Base-by-base conservation (phyloP, 106 monocot species). In the Dendrobium officinale region DNA sequence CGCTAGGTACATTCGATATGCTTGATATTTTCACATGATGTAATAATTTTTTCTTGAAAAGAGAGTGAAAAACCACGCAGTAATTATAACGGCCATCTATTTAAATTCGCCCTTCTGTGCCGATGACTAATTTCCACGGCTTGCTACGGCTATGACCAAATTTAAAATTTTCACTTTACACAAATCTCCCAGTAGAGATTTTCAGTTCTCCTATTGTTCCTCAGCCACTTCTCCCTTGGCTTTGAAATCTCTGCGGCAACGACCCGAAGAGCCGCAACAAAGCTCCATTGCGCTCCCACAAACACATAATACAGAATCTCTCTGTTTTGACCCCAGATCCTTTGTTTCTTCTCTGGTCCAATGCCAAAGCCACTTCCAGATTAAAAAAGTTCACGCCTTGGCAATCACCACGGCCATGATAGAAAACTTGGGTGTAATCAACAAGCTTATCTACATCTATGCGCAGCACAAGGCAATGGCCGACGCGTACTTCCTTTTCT, bases 361-460 rank as follows among this genome's bases (percentile, higher is more conserved):
- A 51, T 90, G 90, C 66, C 84, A 78, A 15, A 82, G 5, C 79
- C 66, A 31, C 48, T 42, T 75, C 29, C 85, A 90, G 26, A 74
- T 90, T 42, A 82, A 77, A 31, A 81, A 84, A 77, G 85, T 84
- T 74, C 90, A 90, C 55, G 85, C 88, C 43, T 72, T 82, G 47
- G 83, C 84, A 4, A 77, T 84, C 77, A 41, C 83, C 44, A 58
- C 77, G 17, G 68, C 79, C 17, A 80, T 81, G 79, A 82, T 84
- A n/a, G 49, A 78, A 54, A 82, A 84, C 56, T 80, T 86, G 27
- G 79, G 81, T 18, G 85, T 88, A 42, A 86, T 84, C 49, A 90
- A 90, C 88, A 90, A 90, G 67, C 51, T 86, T 18, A 24, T 88
- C 15, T 86, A 90, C 80, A 73, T 70, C 11, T 90, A 90, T 33